Base-by-base conservation (phyloP, 2,329 filamentous ascomycete genomes). In the Beauveria varroae region DNA sequence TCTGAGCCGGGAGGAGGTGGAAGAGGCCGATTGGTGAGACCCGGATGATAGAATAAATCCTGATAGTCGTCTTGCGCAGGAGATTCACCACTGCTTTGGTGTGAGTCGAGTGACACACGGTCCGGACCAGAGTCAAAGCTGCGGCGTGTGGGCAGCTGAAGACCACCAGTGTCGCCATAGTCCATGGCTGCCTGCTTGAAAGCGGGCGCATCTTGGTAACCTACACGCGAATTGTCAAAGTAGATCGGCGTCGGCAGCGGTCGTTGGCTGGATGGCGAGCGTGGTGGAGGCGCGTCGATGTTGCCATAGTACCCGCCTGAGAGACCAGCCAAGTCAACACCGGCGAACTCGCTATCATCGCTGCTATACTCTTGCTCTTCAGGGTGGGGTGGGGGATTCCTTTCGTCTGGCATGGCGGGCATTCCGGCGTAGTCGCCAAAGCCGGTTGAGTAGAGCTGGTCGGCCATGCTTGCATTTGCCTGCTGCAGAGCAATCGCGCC, bases 101-200 rank as follows among this genome's bases (percentile, higher is more conserved):
- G 82, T 8, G 82, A 79, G 70, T 83, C 74, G 51, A 86, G 66
- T 1, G 82, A 85, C 20, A 81, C 81, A 16, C 79, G 81, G 72
- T 98, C 95, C 67, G 97, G 95, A 2, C 91, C 93, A 71, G 96
- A 91, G 67, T 98, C 93, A 68, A 95, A 97, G 74, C 92, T 97
- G 68, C 92, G 79, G 63, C 91, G 85, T 55, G 81, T 85, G 2
- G 93, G 92, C 62, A 90, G 84, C 64, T 92, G 86, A 30, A 97
- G 75, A 1, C 95, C 95, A 46, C 93, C 95, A n/a, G 92, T 97
- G 8, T 90, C 93, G 55, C 86, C 89, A 52, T 91, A 92, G 73
- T 98, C 93, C 56, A 96, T 88, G 59, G 89, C 84, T 6, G 89
- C 91, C 60, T 86, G 81, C 16, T 76, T 70, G 65, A 82, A 82